A percentile compares a stretch with the other conserved stretches of the same genome.
These are phyloP conservation scores for Penicillium aurantiogriseum DNA, from an alignment of 2,329 filamentous ascomycete genomes.

Conservation along the genomic window DNA sequence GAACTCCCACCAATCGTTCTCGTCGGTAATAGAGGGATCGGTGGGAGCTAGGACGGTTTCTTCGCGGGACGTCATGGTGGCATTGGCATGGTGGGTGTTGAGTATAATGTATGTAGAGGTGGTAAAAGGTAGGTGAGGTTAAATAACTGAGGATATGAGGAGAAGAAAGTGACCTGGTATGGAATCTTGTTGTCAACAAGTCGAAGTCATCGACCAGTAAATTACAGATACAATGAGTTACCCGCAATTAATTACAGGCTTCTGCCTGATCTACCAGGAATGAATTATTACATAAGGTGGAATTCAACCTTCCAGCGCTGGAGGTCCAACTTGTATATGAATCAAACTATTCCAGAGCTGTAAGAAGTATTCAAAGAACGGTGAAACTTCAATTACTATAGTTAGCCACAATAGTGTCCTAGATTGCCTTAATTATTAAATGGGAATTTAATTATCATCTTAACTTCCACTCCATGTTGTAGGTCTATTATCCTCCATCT, in stretches of 20 bases:
- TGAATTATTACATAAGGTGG: not conserved
- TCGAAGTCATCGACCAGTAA: conserved; percentile 16
- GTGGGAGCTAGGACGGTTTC: conserved; percentile 47
- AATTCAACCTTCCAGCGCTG: no score
- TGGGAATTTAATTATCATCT: no score
- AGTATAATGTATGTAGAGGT: not conserved
- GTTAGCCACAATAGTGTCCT: no score
- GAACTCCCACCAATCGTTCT: conserved; percentile 62
- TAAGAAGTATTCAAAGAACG: no score
- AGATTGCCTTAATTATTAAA: no score
- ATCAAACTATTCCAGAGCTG: no score
- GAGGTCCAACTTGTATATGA: no score
- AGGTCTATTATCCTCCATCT: no score
- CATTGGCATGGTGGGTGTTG: conserved; percentile 34
- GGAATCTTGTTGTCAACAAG: conserved; percentile 17
- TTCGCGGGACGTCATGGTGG: conserved; percentile 46
- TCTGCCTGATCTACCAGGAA: not conserved
- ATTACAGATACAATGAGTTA: conserved; percentile 18
- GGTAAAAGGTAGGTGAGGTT: not conserved
- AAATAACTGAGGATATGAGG: not conserved
- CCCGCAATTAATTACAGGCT: conserved; percentile 11
- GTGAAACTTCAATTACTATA: no score
- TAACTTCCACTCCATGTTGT: no score
- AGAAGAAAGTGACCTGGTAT: conserved; percentile 5
- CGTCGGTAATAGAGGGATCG: conserved; percentile 46